These are phyloP conservation scores for Saccharomycopsis sp. DNA, from an alignment of 805 yeast genomes.

Conservation along the genomic window DNA sequence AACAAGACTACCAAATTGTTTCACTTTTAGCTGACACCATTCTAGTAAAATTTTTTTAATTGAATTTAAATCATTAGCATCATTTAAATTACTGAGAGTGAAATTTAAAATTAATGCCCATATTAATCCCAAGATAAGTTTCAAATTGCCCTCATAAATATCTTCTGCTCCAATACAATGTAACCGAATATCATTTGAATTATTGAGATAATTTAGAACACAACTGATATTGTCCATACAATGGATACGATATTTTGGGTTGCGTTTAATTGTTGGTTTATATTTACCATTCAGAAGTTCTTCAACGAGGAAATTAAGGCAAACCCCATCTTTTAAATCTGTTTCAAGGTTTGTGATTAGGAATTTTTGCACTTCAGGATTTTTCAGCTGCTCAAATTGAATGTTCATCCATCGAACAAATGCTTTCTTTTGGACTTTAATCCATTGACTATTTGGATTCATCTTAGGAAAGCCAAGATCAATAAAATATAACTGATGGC, in stretches of 20 bases:
- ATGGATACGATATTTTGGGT: constrained; percentile 38
- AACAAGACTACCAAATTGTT: constrained; percentile 22
- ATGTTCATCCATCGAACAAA: constrained; percentile 44
- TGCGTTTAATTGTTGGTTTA: constrained; percentile 10
- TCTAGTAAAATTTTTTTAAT: constrained; percentile 27
- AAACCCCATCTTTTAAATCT: constrained; percentile 37
- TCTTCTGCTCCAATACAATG: constrained; percentile 43
- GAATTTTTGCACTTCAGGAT: constrained; percentile 21
- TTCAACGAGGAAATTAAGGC: constrained; percentile 33
- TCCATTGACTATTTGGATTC: constrained; percentile 33
- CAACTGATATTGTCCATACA: constrained; percentile 41
- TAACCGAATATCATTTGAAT: constrained; percentile 33
- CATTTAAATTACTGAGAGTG: constrained; percentile 25
- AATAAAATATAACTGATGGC: too few relatives aligned
- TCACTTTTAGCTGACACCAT: constrained; percentile 36
- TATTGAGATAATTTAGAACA: constrained; percentile 35
- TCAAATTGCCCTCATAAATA: constrained; percentile 41
- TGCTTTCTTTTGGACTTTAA: constrained; percentile 39
- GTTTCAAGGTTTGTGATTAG: constrained; percentile 23
- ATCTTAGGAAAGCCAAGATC: too few relatives aligned
- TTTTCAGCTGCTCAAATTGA: constrained; percentile 26
- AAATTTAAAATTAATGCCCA: constrained; percentile 43
- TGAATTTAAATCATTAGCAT: constrained; percentile 13
- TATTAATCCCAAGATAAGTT: constrained; percentile 40
- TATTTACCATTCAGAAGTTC: constrained; percentile 25